Conservation (phyloP, 202 grass and related monocot genomes). For the Eragrostis tef region DNA sequence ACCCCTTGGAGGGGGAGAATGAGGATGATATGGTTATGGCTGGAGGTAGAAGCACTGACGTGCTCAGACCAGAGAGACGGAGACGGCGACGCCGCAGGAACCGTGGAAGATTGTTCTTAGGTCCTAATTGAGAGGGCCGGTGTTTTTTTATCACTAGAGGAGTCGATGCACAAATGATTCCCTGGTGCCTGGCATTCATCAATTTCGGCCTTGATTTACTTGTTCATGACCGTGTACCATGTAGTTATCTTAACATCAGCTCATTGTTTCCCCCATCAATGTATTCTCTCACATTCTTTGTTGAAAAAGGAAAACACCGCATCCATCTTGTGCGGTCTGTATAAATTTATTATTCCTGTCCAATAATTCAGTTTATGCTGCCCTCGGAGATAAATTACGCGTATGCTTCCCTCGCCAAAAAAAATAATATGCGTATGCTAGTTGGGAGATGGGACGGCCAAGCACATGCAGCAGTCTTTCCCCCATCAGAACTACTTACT, state of each 20-base stretch:
- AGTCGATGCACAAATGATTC: conserved; percentile 50
- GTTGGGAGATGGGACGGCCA: no score
- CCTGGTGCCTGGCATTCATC: conserved; percentile 57
- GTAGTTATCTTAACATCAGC: conserved; percentile 54
- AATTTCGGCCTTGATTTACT: conserved; percentile 51
- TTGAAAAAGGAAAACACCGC: conserved; percentile 50
- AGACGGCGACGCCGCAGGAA: conserved; percentile 65
- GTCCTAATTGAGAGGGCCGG: conserved; percentile 49
- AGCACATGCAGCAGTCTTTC: no score
- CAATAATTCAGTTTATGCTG: neutral
- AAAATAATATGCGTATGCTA: no score
- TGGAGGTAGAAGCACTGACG: conserved; percentile 35
- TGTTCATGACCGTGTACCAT: conserved; percentile 63
- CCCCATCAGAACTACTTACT: no score
- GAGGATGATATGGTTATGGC: conserved; percentile 51
- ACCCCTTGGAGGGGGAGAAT: conserved; percentile 54
- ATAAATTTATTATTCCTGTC: neutral
- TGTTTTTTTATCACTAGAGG: conserved; percentile 35
- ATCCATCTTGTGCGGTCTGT: conserved; percentile 41
- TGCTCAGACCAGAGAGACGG: conserved; percentile 56
- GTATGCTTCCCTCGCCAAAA: no score
- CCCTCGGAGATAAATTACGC: neutral
- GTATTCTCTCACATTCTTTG: conserved; percentile 50
- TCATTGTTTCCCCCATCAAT: conserved; percentile 57
- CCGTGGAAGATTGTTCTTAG: conserved; percentile 66